These are phyloP conservation scores for Amanita pallidorosea DNA, from an alignment of 768 basidiomycete species.

Conservation along the genomic window DNA sequence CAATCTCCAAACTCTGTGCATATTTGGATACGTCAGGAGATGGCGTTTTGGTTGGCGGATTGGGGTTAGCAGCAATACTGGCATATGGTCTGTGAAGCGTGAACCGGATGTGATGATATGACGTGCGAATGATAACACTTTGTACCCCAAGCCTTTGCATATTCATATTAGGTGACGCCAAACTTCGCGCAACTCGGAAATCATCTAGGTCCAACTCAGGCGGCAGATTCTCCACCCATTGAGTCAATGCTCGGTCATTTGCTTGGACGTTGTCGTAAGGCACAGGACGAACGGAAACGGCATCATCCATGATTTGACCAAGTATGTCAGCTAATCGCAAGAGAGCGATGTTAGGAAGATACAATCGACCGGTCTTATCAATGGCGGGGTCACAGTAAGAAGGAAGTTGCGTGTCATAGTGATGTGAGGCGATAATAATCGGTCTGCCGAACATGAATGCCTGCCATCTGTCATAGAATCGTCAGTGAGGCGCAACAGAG, in stretches of 20 bases:
- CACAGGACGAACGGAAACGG: conserved; percentile 71
- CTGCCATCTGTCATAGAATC: conserved; percentile 52
- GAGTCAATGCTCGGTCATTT: conserved; percentile 58
- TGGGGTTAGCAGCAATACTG: conserved; percentile 21
- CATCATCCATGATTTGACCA: conserved; percentile 80
- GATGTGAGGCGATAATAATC: conserved; percentile 63
- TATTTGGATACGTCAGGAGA: conserved; percentile 30
- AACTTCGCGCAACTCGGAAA: conserved; percentile 58
- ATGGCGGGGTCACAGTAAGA: conserved; percentile 52
- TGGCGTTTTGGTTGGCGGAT: conserved; percentile 14
- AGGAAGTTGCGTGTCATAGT: conserved; percentile 76
- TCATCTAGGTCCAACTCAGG: conserved; percentile 69
- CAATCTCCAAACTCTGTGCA: conserved; percentile 58
- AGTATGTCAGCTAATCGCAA: conserved; percentile 71
- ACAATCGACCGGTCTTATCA: conserved; percentile 56
- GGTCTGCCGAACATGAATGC: conserved; percentile 83
- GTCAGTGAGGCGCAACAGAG: conserved; percentile 4
- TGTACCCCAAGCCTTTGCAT: conserved; percentile 66
- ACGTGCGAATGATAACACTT: conserved; percentile 68
- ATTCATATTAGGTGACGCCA: conserved; percentile 51
- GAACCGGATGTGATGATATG: conserved; percentile 77
- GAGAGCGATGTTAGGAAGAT: conserved; percentile 64
- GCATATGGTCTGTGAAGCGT: conserved; percentile 77
- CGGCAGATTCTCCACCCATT: conserved; percentile 75
- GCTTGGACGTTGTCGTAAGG: conserved; percentile 63